These are phyloP conservation scores for Collybiopsis confluens DNA, from an alignment of 768 basidiomycete species.

Conservation along the genomic window DNA sequence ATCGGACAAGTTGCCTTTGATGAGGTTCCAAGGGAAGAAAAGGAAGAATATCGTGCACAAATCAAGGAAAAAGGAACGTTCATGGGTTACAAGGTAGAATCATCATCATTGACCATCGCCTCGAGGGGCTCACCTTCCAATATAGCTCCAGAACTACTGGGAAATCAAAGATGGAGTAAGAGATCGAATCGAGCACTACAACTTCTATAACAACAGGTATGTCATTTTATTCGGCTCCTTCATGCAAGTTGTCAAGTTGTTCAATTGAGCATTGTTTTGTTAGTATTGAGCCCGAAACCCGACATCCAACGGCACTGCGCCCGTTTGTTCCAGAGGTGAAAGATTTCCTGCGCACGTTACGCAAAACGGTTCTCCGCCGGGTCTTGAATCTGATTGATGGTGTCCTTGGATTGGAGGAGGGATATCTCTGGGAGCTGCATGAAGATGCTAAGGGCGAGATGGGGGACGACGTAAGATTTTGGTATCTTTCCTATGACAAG, in stretches of 20 bases:
- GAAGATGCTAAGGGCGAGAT: constrained; percentile 19
- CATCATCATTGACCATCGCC: background rate
- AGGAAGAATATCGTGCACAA: constrained; percentile 24
- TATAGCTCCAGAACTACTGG: constrained; percentile 29
- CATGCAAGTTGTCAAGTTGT: background rate
- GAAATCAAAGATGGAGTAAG: constrained; percentile 31
- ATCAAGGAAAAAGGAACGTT: constrained; percentile 31
- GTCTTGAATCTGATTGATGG: constrained; percentile 25
- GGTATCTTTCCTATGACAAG: background rate
- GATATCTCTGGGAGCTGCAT: constrained; percentile 28
- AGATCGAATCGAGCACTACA: constrained; percentile 31
- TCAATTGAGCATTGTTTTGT: background rate
- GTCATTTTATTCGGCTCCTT: background rate
- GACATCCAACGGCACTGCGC: constrained; percentile 26
- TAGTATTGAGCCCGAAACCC: constrained; percentile 26
- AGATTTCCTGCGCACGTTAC: constrained; percentile 24
- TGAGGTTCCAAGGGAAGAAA: constrained; percentile 25
- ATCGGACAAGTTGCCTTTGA: constrained; percentile 28
- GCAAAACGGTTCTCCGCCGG: constrained; percentile 26
- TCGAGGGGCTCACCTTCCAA: background rate
- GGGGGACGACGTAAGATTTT: constrained; percentile 24
- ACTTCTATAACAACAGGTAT: constrained; percentile 25
- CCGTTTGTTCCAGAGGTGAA: constrained; percentile 27
- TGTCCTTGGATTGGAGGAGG: constrained; percentile 26
- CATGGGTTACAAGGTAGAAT: constrained; percentile 28